Base-by-base conservation (phyloP, 495 filamentous ascomycete genomes). In the Aspergillus olivimuriae region DNA sequence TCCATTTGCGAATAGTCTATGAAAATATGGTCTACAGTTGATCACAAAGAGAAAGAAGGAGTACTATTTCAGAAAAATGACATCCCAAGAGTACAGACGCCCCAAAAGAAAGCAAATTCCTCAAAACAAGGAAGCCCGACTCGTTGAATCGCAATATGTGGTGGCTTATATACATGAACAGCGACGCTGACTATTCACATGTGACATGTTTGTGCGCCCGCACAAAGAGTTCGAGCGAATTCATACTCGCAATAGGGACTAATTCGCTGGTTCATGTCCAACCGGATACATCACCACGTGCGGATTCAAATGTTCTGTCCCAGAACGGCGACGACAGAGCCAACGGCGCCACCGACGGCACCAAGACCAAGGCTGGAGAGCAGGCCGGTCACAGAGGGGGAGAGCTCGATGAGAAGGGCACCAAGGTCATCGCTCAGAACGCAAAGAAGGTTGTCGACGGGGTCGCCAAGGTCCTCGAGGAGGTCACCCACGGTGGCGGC, bases 401-500 rank as follows among this genome's bases (percentile, higher is more conserved):
- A 53, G 36, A 70, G 61, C 48, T 62, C 39, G 48, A 70, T 50
- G 24, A 70, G 63, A 40, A 70, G 65, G n/a, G n/a, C n/a, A n/a
- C n/a, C 28, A 50, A 26, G 28, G 53, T 65, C 60, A 33, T 62
- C 33, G 37, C 54, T 56, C 19, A 59, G 56, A 28, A 68, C 55
- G 30, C 52, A 61, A 19, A 70, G 57, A 47, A 67, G 58, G 10
- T 56, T 24, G 44, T 63, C 43, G 23, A 58, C 44, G 47, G 58
- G 58, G 24, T 14, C 35, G 46, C 56, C 52, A 33, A 68, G 38
- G 48, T 67, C 57, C 45, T 54, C 53, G 40, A 70, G 30, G 38
- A 70, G 65, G 45, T 70, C 63, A 50, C 65, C 63, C 20, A 66
- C 42, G 49, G 34, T 50, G 46, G 53, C 50, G 35, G 63, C 63